phyloP scores from a whole-genome alignment of 495 filamentous ascomycete genomes.

The Letharia lupina region DNA sequence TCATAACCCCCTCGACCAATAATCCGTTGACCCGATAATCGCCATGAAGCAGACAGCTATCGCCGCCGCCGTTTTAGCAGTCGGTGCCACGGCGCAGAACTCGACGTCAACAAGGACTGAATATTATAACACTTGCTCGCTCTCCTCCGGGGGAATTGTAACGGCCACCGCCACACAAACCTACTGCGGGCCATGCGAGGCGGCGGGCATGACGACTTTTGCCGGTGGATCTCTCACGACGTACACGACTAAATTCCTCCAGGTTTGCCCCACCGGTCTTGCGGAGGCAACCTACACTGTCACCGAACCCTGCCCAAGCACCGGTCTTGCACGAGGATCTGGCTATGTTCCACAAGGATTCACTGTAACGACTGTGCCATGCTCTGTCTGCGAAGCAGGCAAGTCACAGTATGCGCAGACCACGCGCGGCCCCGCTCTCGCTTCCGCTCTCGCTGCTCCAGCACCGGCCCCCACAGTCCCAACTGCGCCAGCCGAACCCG shows the following conservation, averaged over 20 bases:
- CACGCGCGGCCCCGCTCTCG: slow-evolving; percentile 16
- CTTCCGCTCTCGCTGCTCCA: slow-evolving; percentile 15
- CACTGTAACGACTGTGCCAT: slow-evolving; percentile 23
- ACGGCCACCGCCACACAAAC: slow-evolving; percentile 17
- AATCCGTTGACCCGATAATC: background rate
- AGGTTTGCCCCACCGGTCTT: slow-evolving; percentile 20
- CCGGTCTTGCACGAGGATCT: slow-evolving; percentile 17
- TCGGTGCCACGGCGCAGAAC: slow-evolving; percentile 12
- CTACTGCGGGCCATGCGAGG: slow-evolving; percentile 17
- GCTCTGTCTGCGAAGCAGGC: slow-evolving; percentile 6
- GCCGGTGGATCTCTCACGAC: slow-evolving; percentile 18
- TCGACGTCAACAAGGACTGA: slow-evolving; percentile 4
- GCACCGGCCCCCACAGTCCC: slow-evolving; percentile 9
- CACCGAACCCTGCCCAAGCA: slow-evolving; percentile 23
- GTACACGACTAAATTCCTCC: slow-evolving; percentile 19
- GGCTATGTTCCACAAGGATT: slow-evolving; percentile 24
- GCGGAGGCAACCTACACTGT: slow-evolving; percentile 25
- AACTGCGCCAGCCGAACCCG: slow-evolving; percentile 2
- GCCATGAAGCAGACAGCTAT: slow-evolving; percentile 15
- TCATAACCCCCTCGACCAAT: background rate
- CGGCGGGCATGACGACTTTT: slow-evolving; percentile 11
- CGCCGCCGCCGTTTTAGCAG: slow-evolving; percentile 3
- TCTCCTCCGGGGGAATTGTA: slow-evolving; percentile 7
- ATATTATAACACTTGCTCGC: slow-evolving; percentile 19
- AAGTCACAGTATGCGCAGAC: slow-evolving; percentile 17